Conservation (phyloP, 192 early-diverging fungal genomes). For the Funneliformis mosseae region DNA sequence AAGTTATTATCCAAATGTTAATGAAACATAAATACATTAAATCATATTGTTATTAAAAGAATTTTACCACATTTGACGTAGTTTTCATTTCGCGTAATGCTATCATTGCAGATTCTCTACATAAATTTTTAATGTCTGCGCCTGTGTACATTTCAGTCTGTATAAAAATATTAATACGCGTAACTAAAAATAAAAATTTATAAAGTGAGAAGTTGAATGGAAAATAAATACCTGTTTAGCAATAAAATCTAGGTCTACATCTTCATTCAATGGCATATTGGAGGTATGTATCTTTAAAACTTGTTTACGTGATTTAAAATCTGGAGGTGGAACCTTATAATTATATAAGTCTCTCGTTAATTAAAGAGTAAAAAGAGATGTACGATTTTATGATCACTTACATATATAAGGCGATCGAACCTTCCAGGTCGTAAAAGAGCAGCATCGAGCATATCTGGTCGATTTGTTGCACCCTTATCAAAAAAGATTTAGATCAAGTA, state of each 20-base stretch:
- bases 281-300: constrained; percentile 54
- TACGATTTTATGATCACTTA: constrained; percentile 36
- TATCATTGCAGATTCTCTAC: constrained; percentile 56
- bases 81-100: constrained; percentile 35
- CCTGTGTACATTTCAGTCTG: constrained; percentile 61
- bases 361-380: neutral
- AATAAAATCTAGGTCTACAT: constrained; percentile 53
- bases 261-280: constrained; percentile 52
- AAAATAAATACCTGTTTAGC: constrained; percentile 44
- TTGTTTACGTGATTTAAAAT: constrained; percentile 49
- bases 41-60: neutral
- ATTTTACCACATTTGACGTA: constrained; percentile 34
- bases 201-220: neutral
- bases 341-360: neutral
- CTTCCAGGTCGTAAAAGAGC: constrained; percentile 83
- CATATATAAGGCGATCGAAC: constrained; percentile 82
- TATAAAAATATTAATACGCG: neutral
- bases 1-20: constrained; percentile 8
- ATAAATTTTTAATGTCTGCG: constrained; percentile 58
- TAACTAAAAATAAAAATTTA: neutral
- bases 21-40: too few relatives aligned
- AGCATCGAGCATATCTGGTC: constrained; percentile 85
- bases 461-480: constrained; percentile 79
- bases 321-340: constrained; percentile 56
- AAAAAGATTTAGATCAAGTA: neutral